Evolutionary conservation across 1,139 yeast genomes (phyloP).

Genomic region (Nakaseomyces kungkrabaensis): DNA sequence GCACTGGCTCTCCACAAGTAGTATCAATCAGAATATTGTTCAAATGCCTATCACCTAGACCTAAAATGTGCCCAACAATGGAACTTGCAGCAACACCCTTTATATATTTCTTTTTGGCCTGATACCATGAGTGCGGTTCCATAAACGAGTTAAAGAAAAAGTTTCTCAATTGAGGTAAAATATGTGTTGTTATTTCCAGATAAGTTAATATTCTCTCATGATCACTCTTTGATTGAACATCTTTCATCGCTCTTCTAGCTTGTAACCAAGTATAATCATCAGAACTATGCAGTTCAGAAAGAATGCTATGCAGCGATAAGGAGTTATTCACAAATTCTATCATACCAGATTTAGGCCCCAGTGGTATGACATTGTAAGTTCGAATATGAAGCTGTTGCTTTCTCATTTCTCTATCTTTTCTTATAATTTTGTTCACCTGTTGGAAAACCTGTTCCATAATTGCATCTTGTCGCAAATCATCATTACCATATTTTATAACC

Average conservation of each 20-base stretch:
- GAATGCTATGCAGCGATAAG: conserved; percentile 55
- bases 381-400: conserved; percentile 51
- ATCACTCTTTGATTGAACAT: conserved; percentile 40
- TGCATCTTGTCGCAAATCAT: conserved; percentile 89
- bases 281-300: conserved; percentile 49
- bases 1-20: conserved; percentile 80
- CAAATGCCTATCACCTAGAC: conserved; percentile 92
- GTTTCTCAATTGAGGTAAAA: conserved; percentile 57
- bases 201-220: conserved; percentile 43
- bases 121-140: conserved; percentile 65
- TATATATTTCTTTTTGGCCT: conserved; percentile 53
- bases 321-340: conserved; percentile 86
- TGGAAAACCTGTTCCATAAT: conserved; percentile 96
- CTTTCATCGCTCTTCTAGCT: conserved; percentile 61
- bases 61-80: conserved; percentile 77
- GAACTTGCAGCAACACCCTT: conserved; percentile 80
- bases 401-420: conserved; percentile 46
- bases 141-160: conserved; percentile 65
- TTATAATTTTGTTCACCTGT: conserved; percentile 68
- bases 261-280: conserved; percentile 41
- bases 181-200: conserved; percentile 38
- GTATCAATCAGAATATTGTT: conserved; percentile 80
- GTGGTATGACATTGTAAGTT: conserved; percentile 83
- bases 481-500: conserved; percentile 75
- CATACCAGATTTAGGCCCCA: conserved; percentile 80